A percentile compares a stretch with the other conserved stretches of the same genome.
These are phyloP conservation scores for Priceomyces fermenticarens DNA, from an alignment of 805 yeast species.

Conservation along the genomic window DNA sequence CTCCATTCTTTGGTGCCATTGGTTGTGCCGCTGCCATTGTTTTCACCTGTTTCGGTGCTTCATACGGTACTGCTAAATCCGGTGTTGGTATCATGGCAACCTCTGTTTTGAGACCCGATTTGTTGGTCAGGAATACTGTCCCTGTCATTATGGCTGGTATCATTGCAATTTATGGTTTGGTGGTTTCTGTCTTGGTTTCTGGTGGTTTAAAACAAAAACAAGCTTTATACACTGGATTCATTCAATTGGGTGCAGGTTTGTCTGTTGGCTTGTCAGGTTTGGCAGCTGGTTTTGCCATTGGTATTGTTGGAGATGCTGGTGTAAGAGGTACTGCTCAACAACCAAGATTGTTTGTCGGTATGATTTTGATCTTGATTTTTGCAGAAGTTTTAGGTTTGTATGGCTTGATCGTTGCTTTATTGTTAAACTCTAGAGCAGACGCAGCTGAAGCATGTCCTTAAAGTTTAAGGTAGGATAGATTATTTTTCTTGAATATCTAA, in stretches of 20 bases:
- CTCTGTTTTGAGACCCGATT: constrained; percentile 95
- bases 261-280: constrained; percentile 96
- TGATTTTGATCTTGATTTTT: constrained; percentile 96
- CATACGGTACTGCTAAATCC: constrained; percentile 98
- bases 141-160: constrained; percentile 99
- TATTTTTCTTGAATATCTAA: too few relatives aligned
- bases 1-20: constrained; percentile 98
- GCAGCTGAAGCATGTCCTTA: too few relatives aligned
- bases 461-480: too few relatives aligned
- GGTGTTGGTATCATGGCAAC: constrained; percentile 99
- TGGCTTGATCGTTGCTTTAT: constrained; percentile 96
- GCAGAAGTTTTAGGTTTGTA: constrained; percentile 98
- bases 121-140: constrained; percentile 86
- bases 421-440: constrained; percentile 91
- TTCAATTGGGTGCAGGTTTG: constrained; percentile 97
- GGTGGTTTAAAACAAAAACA: constrained; percentile 85
- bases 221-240: constrained; percentile 94
- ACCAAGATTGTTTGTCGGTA: constrained; percentile 97
- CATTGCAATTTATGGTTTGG: constrained; percentile 96
- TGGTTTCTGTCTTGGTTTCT: constrained; percentile 91
- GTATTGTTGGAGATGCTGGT: constrained; percentile 99
- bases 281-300: constrained; percentile 99
- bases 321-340: constrained; percentile 98
- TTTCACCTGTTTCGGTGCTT: constrained; percentile 98
- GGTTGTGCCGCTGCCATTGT: constrained; percentile 99